Percentiles rank a stretch among this genome's conserved stretches.
These are phyloP conservation scores for Elongisporangium prolatum DNA, from an alignment of 352 stramenopile genomes.

Conservation along the genomic window DNA sequence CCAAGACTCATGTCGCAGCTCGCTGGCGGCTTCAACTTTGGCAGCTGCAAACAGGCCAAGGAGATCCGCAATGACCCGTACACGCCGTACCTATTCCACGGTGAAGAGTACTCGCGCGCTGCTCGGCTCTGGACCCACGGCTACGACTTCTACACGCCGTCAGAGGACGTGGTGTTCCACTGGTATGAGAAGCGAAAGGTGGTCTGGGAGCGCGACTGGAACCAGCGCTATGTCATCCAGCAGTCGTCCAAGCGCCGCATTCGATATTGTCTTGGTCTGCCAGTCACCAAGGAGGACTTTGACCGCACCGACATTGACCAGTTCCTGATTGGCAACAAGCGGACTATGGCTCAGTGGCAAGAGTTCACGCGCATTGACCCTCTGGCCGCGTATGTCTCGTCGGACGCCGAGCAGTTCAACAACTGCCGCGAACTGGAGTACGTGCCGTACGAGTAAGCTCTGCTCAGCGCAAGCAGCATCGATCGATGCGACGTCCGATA, in stretches of 20 bases:
- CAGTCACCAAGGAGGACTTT: slow-evolving; percentile 63
- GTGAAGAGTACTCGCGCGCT: slow-evolving; percentile 79
- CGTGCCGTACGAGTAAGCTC: slow-evolving; percentile 37
- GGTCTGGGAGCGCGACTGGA: slow-evolving; percentile 79
- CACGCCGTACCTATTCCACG: slow-evolving; percentile 77
- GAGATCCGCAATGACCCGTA: slow-evolving; percentile 77
- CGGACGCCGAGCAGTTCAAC: slow-evolving; percentile 56
- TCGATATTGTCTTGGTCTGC: slow-evolving; percentile 51
- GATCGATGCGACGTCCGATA: background rate
- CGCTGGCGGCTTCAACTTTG: slow-evolving; percentile 81
- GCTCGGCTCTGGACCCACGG: slow-evolving; percentile 70
- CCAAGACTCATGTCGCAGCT: slow-evolving; percentile 74
- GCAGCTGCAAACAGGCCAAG: slow-evolving; percentile 58
- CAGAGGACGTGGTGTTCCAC: slow-evolving; percentile 70
- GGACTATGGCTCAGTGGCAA: slow-evolving; percentile 72
- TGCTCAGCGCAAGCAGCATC: background rate
- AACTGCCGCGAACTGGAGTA: slow-evolving; percentile 69
- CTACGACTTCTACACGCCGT: slow-evolving; percentile 80
- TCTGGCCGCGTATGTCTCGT: slow-evolving; percentile 46
- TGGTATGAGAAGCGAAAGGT: slow-evolving; percentile 83
- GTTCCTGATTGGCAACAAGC: slow-evolving; percentile 66
- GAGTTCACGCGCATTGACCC: slow-evolving; percentile 80
- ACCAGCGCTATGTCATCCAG: slow-evolving; percentile 57
- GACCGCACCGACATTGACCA: slow-evolving; percentile 68
- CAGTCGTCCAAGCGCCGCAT: slow-evolving; percentile 71